Conservation (phyloP, 1,139 yeast species). For the Hanseniaspora sp. region DNA sequence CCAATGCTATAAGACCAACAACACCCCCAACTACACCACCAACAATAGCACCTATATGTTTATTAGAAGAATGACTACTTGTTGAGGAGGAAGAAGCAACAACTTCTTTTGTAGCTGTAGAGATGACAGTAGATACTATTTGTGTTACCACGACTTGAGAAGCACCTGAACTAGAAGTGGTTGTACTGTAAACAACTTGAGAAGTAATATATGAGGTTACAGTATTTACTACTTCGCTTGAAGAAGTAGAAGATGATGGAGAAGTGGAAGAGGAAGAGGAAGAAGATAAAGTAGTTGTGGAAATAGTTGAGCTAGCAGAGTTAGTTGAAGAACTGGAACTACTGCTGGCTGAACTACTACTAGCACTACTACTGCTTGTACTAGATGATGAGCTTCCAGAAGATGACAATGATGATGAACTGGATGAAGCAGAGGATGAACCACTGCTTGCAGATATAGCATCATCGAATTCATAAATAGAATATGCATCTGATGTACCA, state of each 20-base stretch:
- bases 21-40: slow-evolving; percentile 32
- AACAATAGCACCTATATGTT: slow-evolving; percentile 28
- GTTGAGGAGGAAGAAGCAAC: slow-evolving; percentile 12
- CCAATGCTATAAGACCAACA: slow-evolving; percentile 25
- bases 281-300: slow-evolving; percentile 4
- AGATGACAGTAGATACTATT: slow-evolving; percentile 23
- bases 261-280: slow-evolving; percentile 5
- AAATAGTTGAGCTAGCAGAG: background rate
- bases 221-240: background rate
- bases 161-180: slow-evolving; percentile 26
- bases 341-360: no score
- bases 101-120: slow-evolving; percentile 16
- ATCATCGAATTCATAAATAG: slow-evolving; percentile 28
- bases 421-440: background rate
- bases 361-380: no score
- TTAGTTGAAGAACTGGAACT: slow-evolving; percentile 3
- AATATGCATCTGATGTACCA: slow-evolving; percentile 33
- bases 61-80: slow-evolving; percentile 20
- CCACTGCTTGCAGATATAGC: slow-evolving; percentile 18
- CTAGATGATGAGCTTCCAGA: background rate
- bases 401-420: background rate
- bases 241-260: slow-evolving; percentile 9
- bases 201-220: slow-evolving; percentile 22
- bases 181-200: slow-evolving; percentile 25
- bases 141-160: slow-evolving; percentile 26